Evolutionary conservation across 1,139 yeast species (phyloP).

Genomic region (Magnusiomyces tetraspermus): DNA sequence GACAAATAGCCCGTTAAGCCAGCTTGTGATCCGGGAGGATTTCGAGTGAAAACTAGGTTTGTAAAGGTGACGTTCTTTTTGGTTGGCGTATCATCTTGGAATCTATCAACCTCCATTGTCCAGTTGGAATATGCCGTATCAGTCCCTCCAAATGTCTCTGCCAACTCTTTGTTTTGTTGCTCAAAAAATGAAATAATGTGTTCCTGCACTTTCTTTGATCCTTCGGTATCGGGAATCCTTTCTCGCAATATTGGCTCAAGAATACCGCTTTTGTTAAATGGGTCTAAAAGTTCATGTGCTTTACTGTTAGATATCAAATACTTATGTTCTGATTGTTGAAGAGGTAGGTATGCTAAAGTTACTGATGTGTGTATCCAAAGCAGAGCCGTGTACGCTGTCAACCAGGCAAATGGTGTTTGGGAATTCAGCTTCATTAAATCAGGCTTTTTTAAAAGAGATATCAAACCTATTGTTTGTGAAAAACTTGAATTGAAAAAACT

Average conservation of each 20-base stretch:
- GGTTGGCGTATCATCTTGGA: conserved; percentile 33
- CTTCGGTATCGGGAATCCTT: conserved; percentile 41
- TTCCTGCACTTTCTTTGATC: conserved; percentile 33
- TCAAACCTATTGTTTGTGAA: too few relatives aligned
- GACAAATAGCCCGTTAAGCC: conserved; percentile 32
- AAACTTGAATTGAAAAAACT: too few relatives aligned
- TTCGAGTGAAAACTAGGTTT: conserved; percentile 36
- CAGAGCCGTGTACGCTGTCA: not conserved
- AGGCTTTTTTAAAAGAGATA: too few relatives aligned
- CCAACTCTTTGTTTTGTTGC: not conserved
- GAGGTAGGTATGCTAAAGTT: conserved; percentile 5
- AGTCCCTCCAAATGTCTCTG: not conserved
- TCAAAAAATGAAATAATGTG: conserved; percentile 30
- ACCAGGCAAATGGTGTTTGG: not conserved
- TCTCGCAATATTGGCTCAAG: conserved; percentile 30
- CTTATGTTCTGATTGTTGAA: conserved; percentile 13
- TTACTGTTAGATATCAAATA: conserved; percentile 9
- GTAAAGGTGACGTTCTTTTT: conserved; percentile 36
- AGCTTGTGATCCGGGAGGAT: conserved; percentile 22
- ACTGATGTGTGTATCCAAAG: not conserved
- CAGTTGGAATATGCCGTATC: conserved; percentile 24
- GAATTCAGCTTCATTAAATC: too few relatives aligned
- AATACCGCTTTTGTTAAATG: conserved; percentile 20
- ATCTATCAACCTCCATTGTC: conserved; percentile 36
- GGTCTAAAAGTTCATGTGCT: conserved; percentile 15